Conservation (phyloP, 2,329 filamentous ascomycete species). For the Dactylonectria estremocensis region DNA sequence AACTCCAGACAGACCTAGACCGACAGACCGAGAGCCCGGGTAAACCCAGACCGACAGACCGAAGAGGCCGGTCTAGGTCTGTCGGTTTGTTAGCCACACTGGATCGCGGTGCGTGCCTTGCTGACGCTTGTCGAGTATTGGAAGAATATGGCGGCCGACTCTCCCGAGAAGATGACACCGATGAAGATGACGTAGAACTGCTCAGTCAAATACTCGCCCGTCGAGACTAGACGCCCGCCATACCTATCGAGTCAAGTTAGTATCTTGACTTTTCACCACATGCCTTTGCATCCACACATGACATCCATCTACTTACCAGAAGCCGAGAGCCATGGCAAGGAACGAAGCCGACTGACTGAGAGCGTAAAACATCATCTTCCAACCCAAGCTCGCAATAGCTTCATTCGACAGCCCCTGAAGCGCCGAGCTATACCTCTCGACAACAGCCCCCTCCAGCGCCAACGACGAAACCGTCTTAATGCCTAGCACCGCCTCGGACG, state of each 20-base stretch:
- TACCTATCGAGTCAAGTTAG: slow-evolving; percentile 47
- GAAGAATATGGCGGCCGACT: slow-evolving; percentile 60
- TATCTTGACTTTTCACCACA: too few species aligned
- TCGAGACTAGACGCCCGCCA: slow-evolving; percentile 57
- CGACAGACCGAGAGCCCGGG: too few species aligned
- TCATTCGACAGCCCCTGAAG: slow-evolving; percentile 52
- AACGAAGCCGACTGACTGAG: slow-evolving; percentile 59
- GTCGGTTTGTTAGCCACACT: neutral
- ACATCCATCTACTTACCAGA: slow-evolving; percentile 57
- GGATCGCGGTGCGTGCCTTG: slow-evolving; percentile 63
- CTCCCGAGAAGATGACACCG: slow-evolving; percentile 62
- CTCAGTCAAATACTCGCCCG: slow-evolving; percentile 62
- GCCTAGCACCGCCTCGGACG: slow-evolving; percentile 64
- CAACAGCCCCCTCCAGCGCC: slow-evolving; percentile 61
- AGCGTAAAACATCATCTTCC: slow-evolving; percentile 60
- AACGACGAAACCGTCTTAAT: slow-evolving; percentile 66
- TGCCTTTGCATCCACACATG: too few species aligned
- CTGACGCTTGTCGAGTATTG: slow-evolving; percentile 67
- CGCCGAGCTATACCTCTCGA: slow-evolving; percentile 53
- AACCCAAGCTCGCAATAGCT: slow-evolving; percentile 51
- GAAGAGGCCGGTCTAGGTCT: too few species aligned
- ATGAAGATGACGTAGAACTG: slow-evolving; percentile 68
- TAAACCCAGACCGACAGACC: too few species aligned
- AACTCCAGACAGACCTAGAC: too few species aligned
- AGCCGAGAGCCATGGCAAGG: slow-evolving; percentile 57